Base-by-base conservation (phyloP, 768 basidiomycete genomes). In the Neoboletus brunneissimus region DNA sequence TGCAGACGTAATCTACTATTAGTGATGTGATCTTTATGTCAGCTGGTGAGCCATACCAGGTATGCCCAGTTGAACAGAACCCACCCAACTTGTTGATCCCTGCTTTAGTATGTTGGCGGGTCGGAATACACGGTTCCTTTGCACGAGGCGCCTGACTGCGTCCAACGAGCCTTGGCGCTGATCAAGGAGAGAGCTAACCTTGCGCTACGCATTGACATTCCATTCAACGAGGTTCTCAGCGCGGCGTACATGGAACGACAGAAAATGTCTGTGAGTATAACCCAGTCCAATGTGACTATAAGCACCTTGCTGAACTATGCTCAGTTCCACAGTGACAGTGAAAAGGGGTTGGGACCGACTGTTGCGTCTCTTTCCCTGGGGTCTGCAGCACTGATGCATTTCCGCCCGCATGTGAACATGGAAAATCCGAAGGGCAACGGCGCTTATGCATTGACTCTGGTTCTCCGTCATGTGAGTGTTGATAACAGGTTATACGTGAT, bases 191-290 rank as follows among this genome's bases (percentile, higher is more conserved):
- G 86, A 37, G 77, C 86, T 48, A 57, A 45, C 3, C 70, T 77
- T 55, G 81, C 83, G 11, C 66, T 91, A 15, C 62, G 58, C 2
- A 58, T 54, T 16, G 51, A 68, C 12, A 62, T 72, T 25, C 62
- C 70, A 0, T 91, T 92, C 74, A 93, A 93, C 61, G 90, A 93
- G 70, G 78, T 93, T 35, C 77, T 93, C 31, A 86, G 85, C 56
- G 88, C 86, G 45, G 90, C 88, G 1, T 93, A 93, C 63, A 91
- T 92, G 88, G 87, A 89, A 64, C 78, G 82, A 55, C 91, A 92
- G 69, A 88, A 80, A 67, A 93, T 93, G 90, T 81, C 88, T 48
- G 90, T 90, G 66, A 64, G 81, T 70, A 16, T 15, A 34, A 31
- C 32, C 22, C 57, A 35, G 18, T 52, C n/a, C 18, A 1, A 25